These are phyloP conservation scores for Alternaria brassicae DNA, from an alignment of 2,329 filamentous ascomycete genomes.

Conservation along the genomic window DNA sequence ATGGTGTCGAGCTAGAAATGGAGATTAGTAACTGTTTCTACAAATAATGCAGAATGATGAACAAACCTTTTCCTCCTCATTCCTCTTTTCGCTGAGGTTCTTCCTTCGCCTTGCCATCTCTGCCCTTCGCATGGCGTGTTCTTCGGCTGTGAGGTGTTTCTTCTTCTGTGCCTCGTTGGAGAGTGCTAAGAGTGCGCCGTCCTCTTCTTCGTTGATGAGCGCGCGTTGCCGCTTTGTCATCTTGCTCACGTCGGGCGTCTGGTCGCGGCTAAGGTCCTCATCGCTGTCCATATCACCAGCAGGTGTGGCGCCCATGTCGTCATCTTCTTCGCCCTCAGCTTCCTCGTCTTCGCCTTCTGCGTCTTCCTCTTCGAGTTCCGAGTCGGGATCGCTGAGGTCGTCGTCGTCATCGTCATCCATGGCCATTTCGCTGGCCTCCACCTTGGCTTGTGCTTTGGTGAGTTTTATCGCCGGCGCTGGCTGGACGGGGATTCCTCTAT, in stretches of 20 bases:
- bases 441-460: slow-evolving; percentile 48
- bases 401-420: slow-evolving; percentile 58
- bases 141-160: slow-evolving; percentile 75
- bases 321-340: slow-evolving; percentile 53
- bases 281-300: slow-evolving; percentile 57
- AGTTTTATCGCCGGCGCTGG: slow-evolving; percentile 44
- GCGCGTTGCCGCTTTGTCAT: slow-evolving; percentile 73
- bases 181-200: slow-evolving; percentile 57
- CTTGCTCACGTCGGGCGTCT: slow-evolving; percentile 69
- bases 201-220: slow-evolving; percentile 59
- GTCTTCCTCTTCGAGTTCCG: slow-evolving; percentile 54
- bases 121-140: slow-evolving; percentile 74
- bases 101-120: slow-evolving; percentile 78
- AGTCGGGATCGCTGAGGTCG: slow-evolving; percentile 50
- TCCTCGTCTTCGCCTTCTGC: slow-evolving; percentile 57
- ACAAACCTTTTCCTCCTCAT: slow-evolving; percentile 75
- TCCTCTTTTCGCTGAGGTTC: slow-evolving; percentile 77
- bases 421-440: slow-evolving; percentile 60
- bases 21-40: slow-evolving; percentile 15
- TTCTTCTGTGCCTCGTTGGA: slow-evolving; percentile 75
- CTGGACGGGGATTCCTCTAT: slow-evolving; percentile 43
- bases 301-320: slow-evolving; percentile 41
- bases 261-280: slow-evolving; percentile 62
- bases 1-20: slow-evolving; percentile 80
- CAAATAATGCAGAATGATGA: background rate